phyloP scores from a whole-genome alignment of 306 rosid species.

The Sophora flavescens region DNA sequence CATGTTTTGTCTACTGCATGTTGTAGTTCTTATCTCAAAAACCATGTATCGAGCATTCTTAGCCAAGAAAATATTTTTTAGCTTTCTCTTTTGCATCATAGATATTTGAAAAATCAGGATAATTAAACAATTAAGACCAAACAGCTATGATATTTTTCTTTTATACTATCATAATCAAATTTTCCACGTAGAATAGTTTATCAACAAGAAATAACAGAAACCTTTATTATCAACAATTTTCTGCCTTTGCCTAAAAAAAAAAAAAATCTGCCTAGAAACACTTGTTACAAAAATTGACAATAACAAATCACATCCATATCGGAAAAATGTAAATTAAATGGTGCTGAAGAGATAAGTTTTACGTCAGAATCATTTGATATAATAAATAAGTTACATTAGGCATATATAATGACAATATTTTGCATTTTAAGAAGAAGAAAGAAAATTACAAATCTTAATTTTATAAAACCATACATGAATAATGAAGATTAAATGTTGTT shows the following conservation, averaged over 20 bases:
- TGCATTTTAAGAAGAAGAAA: no score
- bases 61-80: background rate
- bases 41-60: background rate
- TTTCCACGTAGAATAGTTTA: background rate
- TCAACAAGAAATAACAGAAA: constrained; percentile 37
- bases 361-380: constrained; percentile 23
- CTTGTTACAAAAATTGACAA: constrained; percentile 21
- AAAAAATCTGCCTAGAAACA: background rate
- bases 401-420: no score
- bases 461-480: background rate
- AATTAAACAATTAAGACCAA: background rate
- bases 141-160: background rate
- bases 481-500: background rate
- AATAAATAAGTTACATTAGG: background rate
- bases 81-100: background rate
- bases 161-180: background rate
- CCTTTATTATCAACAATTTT: constrained; percentile 13
- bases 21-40: constrained; percentile 12
- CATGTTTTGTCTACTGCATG: background rate
- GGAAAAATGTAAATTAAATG: background rate
- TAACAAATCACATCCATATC: constrained; percentile 1
- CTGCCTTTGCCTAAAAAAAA: background rate
- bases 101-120: background rate
- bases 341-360: constrained; percentile 1
- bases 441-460: no score